A percentile compares a stretch with the other conserved stretches of the same genome.
These are phyloP conservation scores for Fraxinus paxiana DNA, from an alignment of 305 asterid genomes.

Conservation along the genomic window DNA sequence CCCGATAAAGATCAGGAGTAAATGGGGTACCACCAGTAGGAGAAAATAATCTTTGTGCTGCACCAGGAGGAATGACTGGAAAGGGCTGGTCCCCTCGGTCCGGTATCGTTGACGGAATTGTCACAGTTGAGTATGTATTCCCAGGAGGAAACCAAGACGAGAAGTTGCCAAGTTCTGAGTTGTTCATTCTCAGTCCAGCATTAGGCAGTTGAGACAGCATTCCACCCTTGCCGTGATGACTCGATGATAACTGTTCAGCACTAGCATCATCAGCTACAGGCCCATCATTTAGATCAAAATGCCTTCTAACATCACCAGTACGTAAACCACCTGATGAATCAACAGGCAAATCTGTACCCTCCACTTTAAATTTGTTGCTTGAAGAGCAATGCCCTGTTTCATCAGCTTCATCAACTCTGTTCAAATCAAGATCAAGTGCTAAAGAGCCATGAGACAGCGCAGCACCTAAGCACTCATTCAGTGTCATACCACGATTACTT, in stretches of 20 bases:
- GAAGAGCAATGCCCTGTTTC: constrained; percentile 29
- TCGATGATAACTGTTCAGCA: constrained; percentile 16
- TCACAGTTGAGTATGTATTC: constrained; percentile 38
- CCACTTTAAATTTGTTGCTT: constrained; percentile 20
- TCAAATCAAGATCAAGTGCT: constrained; percentile 51
- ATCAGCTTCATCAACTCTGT: constrained; percentile 32
- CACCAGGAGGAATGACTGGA: constrained; percentile 40
- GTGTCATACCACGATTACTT: constrained; percentile 19
- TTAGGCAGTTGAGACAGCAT: constrained; percentile 23
- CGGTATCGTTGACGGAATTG: constrained; percentile 41
- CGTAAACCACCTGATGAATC: constrained; percentile 19
- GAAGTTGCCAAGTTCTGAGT: constrained; percentile 24
- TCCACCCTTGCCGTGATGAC: constrained; percentile 24
- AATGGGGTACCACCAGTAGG: constrained; percentile 33
- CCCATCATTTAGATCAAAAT: constrained; percentile 45
- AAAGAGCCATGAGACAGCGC: constrained; percentile 28
- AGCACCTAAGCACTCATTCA: constrained; percentile 27
- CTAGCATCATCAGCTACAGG: constrained; percentile 31
- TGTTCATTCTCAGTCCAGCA: constrained; percentile 27
- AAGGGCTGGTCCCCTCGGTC: constrained; percentile 44
- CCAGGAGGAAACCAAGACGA: constrained; percentile 54
- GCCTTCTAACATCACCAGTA: constrained; percentile 27
- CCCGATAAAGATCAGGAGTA: constrained; percentile 42
- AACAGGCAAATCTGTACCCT: neutral
- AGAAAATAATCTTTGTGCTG: constrained; percentile 38